Base-by-base conservation (phyloP, 352 stramenopile genomes). In the Pythium diclinum region DNA sequence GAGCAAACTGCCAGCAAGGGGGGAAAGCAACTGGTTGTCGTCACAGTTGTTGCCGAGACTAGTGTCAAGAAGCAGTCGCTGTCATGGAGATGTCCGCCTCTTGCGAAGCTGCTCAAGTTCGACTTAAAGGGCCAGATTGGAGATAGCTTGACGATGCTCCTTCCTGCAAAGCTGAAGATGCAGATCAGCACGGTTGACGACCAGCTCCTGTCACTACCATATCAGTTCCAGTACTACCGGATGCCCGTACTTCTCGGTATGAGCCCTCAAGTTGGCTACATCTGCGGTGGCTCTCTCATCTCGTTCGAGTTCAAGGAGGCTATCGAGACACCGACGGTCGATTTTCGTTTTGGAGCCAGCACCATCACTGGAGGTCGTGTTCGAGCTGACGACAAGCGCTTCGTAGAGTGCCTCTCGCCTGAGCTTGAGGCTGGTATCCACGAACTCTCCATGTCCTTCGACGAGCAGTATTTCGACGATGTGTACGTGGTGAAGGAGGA, bases 401-500 rank as follows among this genome's bases (percentile, higher is more conserved):
- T 88, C 38, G 81, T 89, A 0, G 83, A 91, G 38, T 91, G 83
- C 25, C 79, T 85, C 4, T 87, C 83, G 0, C 83, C 83, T 0
- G 77, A 83, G 55, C 64, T 91, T 13, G 47, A 69, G 13, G 60
- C 71, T 17, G 83, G 83, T 0, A 36, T 72, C 2, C 72, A 91
- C 46, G 64, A 56, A 16, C 63, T 91, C 28, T 72, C 74, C 1
- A 64, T 91, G 19, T 89, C 78, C 2, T 91, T 89, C 25, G 85
- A 91, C 33, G 79, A 86, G 23, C 83, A 91, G 52, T 75, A 87
- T 44, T 91, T 79, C 38, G 76, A 89, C n/a, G 52, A 67, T 23
- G 60, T 57, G 49, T 56, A 59, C 63, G 34, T 61, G 55, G 61
- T 52, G 10, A 33, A 42, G 3, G 40, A 54, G 7, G 32, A 34